Percentiles rank a stretch among this genome's conserved stretches.
These are phyloP conservation scores for Cercophora sp. DNA, from an alignment of 495 filamentous ascomycete species.

Conservation along the genomic window DNA sequence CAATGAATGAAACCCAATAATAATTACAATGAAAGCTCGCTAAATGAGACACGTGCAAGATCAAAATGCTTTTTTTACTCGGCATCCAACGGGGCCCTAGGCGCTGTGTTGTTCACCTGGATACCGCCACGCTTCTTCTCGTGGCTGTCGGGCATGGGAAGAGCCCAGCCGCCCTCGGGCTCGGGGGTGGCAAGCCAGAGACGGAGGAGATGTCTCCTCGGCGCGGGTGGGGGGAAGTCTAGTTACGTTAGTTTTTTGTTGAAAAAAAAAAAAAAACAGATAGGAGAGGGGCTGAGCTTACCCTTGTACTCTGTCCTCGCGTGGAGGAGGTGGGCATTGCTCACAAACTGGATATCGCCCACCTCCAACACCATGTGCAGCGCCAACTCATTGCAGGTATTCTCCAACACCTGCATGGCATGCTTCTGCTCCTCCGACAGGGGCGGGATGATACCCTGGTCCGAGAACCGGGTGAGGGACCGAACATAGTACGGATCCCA, in stretches of 20 bases:
- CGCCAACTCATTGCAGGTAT: conserved; percentile 58
- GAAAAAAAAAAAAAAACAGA: conserved; percentile 5
- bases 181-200: conserved; percentile 81
- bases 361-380: conserved; percentile 77
- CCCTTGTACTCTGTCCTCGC: conserved; percentile 61
- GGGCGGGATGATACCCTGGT: conserved; percentile 61
- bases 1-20: too few species aligned
- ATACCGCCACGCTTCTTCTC: conserved; percentile 85
- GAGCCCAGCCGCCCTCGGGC: conserved; percentile 76
- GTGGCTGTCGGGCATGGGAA: conserved; percentile 74
- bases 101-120: conserved; percentile 74
- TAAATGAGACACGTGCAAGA: too few species aligned
- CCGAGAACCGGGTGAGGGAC: conserved; percentile 62
- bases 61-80: too few species aligned
- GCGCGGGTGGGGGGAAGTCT: conserved; percentile 58
- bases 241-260: conserved; percentile 11
- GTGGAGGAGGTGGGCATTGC: conserved; percentile 66
- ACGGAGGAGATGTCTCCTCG: conserved; percentile 74
- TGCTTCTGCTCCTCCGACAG: conserved; percentile 60
- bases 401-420: conserved; percentile 63
- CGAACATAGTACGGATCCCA: conserved; percentile 80
- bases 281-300: too few species aligned
- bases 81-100: conserved; percentile 61
- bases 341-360: conserved; percentile 75
- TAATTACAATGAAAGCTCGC: too few species aligned